Evolutionary conservation across 176 grass and related monocot genomes (phyloP).

Genomic region (Aegilops speltoides): DNA sequence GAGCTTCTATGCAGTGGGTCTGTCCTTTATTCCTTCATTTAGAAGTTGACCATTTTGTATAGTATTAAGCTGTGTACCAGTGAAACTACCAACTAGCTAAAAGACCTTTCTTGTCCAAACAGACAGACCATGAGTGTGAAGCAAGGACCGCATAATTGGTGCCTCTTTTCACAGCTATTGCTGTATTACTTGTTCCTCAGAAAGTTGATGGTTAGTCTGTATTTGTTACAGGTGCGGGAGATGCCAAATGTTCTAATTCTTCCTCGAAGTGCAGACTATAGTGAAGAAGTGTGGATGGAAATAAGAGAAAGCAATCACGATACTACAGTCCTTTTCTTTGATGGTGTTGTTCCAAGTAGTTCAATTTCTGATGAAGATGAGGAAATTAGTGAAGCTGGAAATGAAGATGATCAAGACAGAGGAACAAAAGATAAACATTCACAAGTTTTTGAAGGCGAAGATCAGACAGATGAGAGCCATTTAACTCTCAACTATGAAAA

Average conservation of each 20-base stretch:
- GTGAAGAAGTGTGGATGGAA: constrained; percentile 99
- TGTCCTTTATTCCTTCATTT: background rate
- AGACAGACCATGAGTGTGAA: background rate
- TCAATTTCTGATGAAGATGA: constrained; percentile 88
- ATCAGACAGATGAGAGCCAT: constrained; percentile 62
- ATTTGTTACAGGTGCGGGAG: constrained; percentile 73
- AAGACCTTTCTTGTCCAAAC: background rate
- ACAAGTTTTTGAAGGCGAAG: constrained; percentile 44
- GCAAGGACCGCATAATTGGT: background rate
- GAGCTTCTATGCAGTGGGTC: no score
- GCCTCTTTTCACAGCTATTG: background rate
- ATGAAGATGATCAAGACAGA: constrained; percentile 69
- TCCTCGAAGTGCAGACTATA: constrained; percentile 91
- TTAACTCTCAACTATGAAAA: constrained; percentile 70
- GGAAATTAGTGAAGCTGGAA: constrained; percentile 66
- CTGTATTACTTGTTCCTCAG: background rate
- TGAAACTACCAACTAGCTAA: background rate
- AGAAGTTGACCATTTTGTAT: background rate
- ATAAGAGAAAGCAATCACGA: constrained; percentile 90
- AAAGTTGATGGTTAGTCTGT: background rate
- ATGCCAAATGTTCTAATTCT: constrained; percentile 99
- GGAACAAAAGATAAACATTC: constrained; percentile 47
- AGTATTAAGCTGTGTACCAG: background rate
- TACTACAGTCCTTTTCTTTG: constrained; percentile 93
- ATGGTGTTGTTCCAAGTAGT: constrained; percentile 80